Percentiles rank a stretch among this genome's conserved stretches.
phyloP scores from a whole-genome alignment of 2,329 filamentous ascomycete species.

The Aspergillus amoenus region DNA sequence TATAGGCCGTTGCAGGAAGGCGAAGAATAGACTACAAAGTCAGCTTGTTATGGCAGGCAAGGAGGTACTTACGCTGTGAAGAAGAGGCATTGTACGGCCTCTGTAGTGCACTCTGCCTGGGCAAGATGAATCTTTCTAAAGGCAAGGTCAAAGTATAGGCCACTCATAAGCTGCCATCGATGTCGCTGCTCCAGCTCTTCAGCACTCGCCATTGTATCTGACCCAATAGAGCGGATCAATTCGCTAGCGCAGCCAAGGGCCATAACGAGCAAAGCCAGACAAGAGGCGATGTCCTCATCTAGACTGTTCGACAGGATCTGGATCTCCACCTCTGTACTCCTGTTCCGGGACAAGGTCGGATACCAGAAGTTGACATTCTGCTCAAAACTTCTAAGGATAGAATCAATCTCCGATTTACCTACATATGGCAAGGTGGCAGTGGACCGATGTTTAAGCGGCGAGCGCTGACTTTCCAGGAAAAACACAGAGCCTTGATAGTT shows the following conservation, averaged over 20 bases:
- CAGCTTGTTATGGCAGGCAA: too few relatives aligned
- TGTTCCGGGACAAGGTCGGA: constrained; percentile 48
- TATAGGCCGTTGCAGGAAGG: constrained; percentile 51
- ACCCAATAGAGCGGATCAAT: constrained; percentile 24
- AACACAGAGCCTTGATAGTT: constrained; percentile 49
- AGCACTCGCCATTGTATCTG: constrained; percentile 9
- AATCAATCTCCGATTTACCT: constrained; percentile 42
- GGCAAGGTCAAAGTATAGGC: constrained; percentile 49
- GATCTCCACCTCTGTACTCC: constrained; percentile 34
- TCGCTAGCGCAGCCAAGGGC: constrained; percentile 51
- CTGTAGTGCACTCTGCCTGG: constrained; percentile 49
- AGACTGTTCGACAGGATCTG: constrained; percentile 37
- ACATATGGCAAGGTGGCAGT: constrained; percentile 43
- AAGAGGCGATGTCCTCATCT: constrained; percentile 41
- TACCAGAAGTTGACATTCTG: constrained; percentile 55
- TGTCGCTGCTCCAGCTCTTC: constrained; percentile 32
- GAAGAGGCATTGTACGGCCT: constrained; percentile 52
- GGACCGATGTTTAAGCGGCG: constrained; percentile 31
- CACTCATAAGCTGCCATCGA: constrained; percentile 37
- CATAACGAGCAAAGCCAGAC: constrained; percentile 49
- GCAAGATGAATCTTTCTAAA: constrained; percentile 49
- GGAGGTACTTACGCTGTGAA: constrained; percentile 46
- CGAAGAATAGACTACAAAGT: constrained; percentile 47
- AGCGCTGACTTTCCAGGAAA: constrained; percentile 47
- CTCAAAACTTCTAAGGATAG: constrained; percentile 47